Evolutionary conservation across 2,329 filamentous ascomycete genomes (phyloP).

Genomic region (Stachybotrys elegans): DNA sequence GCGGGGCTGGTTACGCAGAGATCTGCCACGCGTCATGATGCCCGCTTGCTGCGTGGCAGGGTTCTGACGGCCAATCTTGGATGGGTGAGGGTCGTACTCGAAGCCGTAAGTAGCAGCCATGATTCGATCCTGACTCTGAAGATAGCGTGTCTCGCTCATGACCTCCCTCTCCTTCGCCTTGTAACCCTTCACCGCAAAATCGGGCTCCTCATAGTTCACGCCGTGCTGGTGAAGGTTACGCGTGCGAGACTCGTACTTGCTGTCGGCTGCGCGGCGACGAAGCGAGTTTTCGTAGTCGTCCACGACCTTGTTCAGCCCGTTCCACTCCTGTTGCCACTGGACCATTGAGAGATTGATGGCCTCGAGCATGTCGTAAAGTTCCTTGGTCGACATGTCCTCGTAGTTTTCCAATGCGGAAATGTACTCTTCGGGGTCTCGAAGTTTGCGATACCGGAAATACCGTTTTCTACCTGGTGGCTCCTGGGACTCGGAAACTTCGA

Average conservation of each 20-base stretch:
- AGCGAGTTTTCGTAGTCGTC: conserved; percentile 55
- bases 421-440: conserved; percentile 46
- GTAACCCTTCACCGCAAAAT: conserved; percentile 51
- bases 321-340: conserved; percentile 52
- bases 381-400: conserved; percentile 41
- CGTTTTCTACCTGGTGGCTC: conserved; percentile 21
- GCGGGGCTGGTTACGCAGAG: conserved; percentile 52
- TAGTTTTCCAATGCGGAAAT: conserved; percentile 42
- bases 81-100: conserved; percentile 53
- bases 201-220: conserved; percentile 42
- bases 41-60: conserved; percentile 48
- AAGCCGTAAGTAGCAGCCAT: conserved; percentile 58
- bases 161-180: conserved; percentile 39
- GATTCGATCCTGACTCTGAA: conserved; percentile 50
- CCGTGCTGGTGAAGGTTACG: conserved; percentile 34
- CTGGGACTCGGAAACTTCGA: conserved; percentile 28
- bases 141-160: conserved; percentile 38
- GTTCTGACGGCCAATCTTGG: conserved; percentile 55
- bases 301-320: conserved; percentile 42
- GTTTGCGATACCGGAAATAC: conserved; percentile 42
- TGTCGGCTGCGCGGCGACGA: conserved; percentile 43
- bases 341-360: conserved; percentile 39
- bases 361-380: conserved; percentile 40
- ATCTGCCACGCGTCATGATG: conserved; percentile 44
- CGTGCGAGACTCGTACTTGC: conserved; percentile 40